Conservation (phyloP, 345 rosid species). For the Reutealis trisperma region DNA sequence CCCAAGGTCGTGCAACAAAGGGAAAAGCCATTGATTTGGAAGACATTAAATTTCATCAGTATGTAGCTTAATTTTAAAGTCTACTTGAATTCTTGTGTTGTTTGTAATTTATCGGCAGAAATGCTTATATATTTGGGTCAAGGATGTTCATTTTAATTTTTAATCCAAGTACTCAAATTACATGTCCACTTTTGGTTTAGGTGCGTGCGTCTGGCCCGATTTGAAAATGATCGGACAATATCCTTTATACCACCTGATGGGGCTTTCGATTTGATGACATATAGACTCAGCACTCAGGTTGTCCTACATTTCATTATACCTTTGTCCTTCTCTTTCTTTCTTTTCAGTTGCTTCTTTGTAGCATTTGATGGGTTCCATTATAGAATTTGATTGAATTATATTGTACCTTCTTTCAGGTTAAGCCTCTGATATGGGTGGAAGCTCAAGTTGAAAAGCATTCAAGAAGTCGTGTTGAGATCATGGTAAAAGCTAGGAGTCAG, state of each 20-base stretch:
- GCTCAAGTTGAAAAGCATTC: slow-evolving; percentile 93
- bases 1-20: slow-evolving; percentile 89
- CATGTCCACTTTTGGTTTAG: slow-evolving; percentile 29
- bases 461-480: slow-evolving; percentile 82
- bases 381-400: not conserved
- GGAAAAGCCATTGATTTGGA: slow-evolving; percentile 96
- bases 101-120: not conserved
- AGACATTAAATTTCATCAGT: slow-evolving; percentile 98
- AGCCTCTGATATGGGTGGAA: slow-evolving; percentile 97
- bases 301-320: not conserved
- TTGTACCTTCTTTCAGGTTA: slow-evolving; percentile 54
- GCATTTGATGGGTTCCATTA: not conserved
- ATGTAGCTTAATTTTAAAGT: slow-evolving; percentile 27
- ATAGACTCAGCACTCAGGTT: slow-evolving; percentile 97
- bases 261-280: slow-evolving; percentile 95
- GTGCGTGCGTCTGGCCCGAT: slow-evolving; percentile 95
- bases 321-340: not conserved
- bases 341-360: not conserved
- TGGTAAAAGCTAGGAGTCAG: slow-evolving; percentile 89
- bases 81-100: slow-evolving; percentile 15
- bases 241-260: slow-evolving; percentile 99
- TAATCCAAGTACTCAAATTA: too few relatives aligned
- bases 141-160: too few relatives aligned
- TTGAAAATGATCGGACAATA: slow-evolving; percentile 94
- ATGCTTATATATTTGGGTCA: slow-evolving; percentile 1